These are phyloP conservation scores for Ophiosphaerella herpotricha DNA, from an alignment of 2,329 filamentous ascomycete species.

Conservation along the genomic window DNA sequence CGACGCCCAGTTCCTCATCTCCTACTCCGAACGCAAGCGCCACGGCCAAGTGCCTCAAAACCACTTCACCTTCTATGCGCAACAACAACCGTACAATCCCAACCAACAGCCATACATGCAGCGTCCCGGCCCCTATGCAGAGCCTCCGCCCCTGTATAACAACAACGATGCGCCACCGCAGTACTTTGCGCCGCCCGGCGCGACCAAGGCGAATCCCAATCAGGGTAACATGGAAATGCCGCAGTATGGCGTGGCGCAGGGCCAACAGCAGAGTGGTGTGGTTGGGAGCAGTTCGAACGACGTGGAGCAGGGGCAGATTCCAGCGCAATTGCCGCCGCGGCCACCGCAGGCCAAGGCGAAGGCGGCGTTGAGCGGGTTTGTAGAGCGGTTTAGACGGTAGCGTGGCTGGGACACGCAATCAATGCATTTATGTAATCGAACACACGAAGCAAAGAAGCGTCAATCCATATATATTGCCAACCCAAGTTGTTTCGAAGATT, in stretches of 20 bases:
- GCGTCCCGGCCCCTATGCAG: conserved; percentile 34
- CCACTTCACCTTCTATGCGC: conserved; percentile 48
- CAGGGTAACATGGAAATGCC: conserved; percentile 36
- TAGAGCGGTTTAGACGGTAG: conserved; percentile 36
- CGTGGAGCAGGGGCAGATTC: conserved; percentile 17
- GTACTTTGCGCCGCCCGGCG: conserved; percentile 39
- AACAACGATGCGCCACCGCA: conserved; percentile 40
- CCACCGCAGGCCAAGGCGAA: conserved; percentile 33
- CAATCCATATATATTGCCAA: no score
- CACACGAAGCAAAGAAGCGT: no score
- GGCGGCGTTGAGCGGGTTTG: conserved; percentile 32
- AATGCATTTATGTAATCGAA: neutral
- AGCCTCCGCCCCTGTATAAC: conserved; percentile 42
- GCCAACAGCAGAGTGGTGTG: conserved; percentile 37
- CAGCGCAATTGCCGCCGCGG: conserved; percentile 28
- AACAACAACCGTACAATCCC: conserved; percentile 22
- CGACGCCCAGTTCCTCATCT: conserved; percentile 48
- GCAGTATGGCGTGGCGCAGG: conserved; percentile 21
- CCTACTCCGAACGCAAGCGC: conserved; percentile 42
- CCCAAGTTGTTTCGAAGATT: no score
- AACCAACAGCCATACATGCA: conserved; percentile 23
- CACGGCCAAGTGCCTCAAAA: conserved; percentile 40
- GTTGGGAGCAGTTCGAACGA: conserved; percentile 21
- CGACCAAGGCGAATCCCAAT: conserved; percentile 34
- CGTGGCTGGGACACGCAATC: conserved; percentile 36